Evolutionary conservation across 2,329 filamentous ascomycete genomes (phyloP), one percentile per base, ranked within the genome.

Genomic region (Scedosporium boydii): DNA sequence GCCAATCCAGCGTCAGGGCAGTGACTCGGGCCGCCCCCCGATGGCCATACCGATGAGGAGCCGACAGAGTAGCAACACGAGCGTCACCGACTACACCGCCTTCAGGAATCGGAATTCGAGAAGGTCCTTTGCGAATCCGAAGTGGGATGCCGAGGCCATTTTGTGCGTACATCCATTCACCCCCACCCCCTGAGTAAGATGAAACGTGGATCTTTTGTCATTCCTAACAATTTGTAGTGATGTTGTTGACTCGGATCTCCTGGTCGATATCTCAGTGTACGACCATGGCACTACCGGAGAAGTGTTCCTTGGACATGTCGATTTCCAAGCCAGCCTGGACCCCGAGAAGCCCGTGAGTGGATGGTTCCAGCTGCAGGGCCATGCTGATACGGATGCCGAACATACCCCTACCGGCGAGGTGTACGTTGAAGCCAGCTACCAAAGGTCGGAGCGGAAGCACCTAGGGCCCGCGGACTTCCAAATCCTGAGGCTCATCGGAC

Each of bases 31-130:
- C 29, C 85, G 88, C 60, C 84, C 90, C 4, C 73, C 92, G 16
- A 93, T 97, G 87, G 91, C 92, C 38, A 98, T 99, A 67, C 95
- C 95, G 1, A 97, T 98, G 91, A 88, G 89, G 70, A 98, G 93
- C 74, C 87, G 95, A 62, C 95, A 98, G 73, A 98, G 93, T 77
- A 98, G 93, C 77, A 93, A 93, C 76, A 96, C 93, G 62, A 96
- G 93, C 70, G 80, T 88, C 66, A 82, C 84, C 42, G 90, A 96
- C 41, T 81, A 82, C 67, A 80, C 76, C 66, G 80, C 80, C 1
- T 82, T 84, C 68, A 79, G 82, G 44, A 87, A 86, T 67, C 84
- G 86, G 61, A 80, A 84, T 62, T 80, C 72, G 3, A 77, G 80
- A 63, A 77, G 73, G 65, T 83, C 82, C 3, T 82, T 93, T 64